Conservation (phyloP, 306 rosid species). For the Vachellia pachyceras region DNA sequence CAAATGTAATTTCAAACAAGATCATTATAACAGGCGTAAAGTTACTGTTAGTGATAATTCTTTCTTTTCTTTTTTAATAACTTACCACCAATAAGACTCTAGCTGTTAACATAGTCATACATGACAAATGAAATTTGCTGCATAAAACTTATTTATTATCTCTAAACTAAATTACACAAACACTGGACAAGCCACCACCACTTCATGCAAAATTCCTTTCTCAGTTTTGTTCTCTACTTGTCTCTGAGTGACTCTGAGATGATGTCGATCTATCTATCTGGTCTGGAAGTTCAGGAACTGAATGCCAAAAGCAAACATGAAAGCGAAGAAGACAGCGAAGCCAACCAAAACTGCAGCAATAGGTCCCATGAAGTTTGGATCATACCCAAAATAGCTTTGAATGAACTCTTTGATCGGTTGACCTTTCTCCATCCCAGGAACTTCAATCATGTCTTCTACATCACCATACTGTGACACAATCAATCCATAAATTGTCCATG, state of each 20-base stretch:
- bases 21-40: too few species aligned
- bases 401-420: conserved; percentile 53
- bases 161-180: not conserved
- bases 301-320: conserved; percentile 74
- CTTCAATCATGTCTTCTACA: conserved; percentile 38
- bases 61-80: too few species aligned
- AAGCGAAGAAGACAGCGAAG: conserved; percentile 80
- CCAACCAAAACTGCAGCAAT: conserved; percentile 78
- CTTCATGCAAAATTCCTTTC: not conserved
- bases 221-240: not conserved
- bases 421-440: conserved; percentile 46
- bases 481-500: conserved; percentile 96
- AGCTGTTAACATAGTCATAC: too few species aligned
- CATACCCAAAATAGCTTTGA: conserved; percentile 59
- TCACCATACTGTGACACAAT: conserved; percentile 94
- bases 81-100: too few species aligned
- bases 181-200: not conserved
- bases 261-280: conserved; percentile 51
- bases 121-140: not conserved
- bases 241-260: not conserved
- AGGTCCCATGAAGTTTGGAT: conserved; percentile 78
- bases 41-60: too few species aligned
- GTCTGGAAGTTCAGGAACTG: conserved; percentile 79
- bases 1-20: too few species aligned
- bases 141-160: not conserved